Base-by-base conservation (phyloP, 2,329 filamentous ascomycete genomes). In the Colletotrichum plurivorum region DNA sequence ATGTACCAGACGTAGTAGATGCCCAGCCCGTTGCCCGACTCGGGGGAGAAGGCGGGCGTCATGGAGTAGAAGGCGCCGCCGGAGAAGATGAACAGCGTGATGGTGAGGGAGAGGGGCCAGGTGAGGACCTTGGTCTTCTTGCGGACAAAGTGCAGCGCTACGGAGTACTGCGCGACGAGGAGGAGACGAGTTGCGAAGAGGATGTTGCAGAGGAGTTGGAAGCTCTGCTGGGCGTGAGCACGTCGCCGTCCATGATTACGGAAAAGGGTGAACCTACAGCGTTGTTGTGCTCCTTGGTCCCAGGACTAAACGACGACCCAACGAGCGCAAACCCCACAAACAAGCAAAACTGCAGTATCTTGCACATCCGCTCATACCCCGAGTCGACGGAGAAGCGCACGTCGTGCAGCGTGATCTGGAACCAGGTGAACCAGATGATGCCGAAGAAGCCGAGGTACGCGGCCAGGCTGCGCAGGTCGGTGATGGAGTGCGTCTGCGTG, bases 361-460 rank as follows among this genome's bases (percentile, higher is more conserved):
- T 89, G 71, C 82, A 86, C 41, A 83, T 68, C 39, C 88, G 81
- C 72, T 89, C 87, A 71, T 89, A 84, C 18, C 89, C 77, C 22
- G 82, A 85, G 73, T 90, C 88, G 51, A 83, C 78, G 3, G 84
- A 83, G 73, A 90, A 90, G 3, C 88, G 84, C 25, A 89, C 83
- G 75, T 90, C 88, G 74, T 87, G 88, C 1, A 90, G 77, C 15
- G 84, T 85, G 55, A 88, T 84, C 75, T 89, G 87, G 58, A 88
- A 82, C 88, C 88, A 90, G 8, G 85, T 87, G 70, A 88, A 86
- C 88, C 87, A 90, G 5, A 89, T 79, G 67, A 90, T 79, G 48
- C 84, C 78, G 74, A 89, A 84, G 75, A 87, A 88, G 49, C 87
- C 80, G 60, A 88, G 79, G 73, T 88, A 85, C 43, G 83, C 73